Conservation (phyloP, 257 asterid species). For the Ehretia macrophylla region DNA sequence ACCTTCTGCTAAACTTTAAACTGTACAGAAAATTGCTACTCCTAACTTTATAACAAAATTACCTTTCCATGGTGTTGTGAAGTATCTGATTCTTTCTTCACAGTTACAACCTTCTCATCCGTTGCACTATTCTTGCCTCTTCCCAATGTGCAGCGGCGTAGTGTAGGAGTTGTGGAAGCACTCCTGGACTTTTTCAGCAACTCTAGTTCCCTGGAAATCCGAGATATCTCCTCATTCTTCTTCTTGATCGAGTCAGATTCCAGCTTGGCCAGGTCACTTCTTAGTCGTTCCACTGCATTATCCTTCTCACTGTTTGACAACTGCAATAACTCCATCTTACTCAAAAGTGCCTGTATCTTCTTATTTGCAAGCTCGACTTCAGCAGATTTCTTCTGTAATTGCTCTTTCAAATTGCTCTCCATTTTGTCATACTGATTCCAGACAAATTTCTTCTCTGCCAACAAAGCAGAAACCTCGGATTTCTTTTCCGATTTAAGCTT, state of each 20-base stretch:
- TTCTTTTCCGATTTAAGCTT: constrained; percentile 37
- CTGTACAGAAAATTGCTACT: no score
- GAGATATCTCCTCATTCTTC: constrained; percentile 44
- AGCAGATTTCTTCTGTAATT: constrained; percentile 34
- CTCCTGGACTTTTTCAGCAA: constrained; percentile 35
- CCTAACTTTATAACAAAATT: neutral
- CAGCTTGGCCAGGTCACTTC: constrained; percentile 32
- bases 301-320: constrained; percentile 31
- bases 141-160: constrained; percentile 35
- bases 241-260: constrained; percentile 43
- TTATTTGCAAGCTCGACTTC: constrained; percentile 56
- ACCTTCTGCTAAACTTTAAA: neutral
- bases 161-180: constrained; percentile 29
- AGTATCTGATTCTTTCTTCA: constrained; percentile 34
- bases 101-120: constrained; percentile 13
- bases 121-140: constrained; percentile 21
- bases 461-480: constrained; percentile 49
- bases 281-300: constrained; percentile 30
- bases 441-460: constrained; percentile 61
- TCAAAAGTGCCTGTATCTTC: constrained; percentile 36
- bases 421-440: constrained; percentile 68
- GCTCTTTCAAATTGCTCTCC: constrained; percentile 50
- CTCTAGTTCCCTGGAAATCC: constrained; percentile 45
- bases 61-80: constrained; percentile 46
- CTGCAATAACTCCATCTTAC: constrained; percentile 46